Evolutionary conservation across 2,329 filamentous ascomycete genomes (phyloP), one percentile per base, ranked within the genome.

Genomic region (Diplodia corticola): DNA sequence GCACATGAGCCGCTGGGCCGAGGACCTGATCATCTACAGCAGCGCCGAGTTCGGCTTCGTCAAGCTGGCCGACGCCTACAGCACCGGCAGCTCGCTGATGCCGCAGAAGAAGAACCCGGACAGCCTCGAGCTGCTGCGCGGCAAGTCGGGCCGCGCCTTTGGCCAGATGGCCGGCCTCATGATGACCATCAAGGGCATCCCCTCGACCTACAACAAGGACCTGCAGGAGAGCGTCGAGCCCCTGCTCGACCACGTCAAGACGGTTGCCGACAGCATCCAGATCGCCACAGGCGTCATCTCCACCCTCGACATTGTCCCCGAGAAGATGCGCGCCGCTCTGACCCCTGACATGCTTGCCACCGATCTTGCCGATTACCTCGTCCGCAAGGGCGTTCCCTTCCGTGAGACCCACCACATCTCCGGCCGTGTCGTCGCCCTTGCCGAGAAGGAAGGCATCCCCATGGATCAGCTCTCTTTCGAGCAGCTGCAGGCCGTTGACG

Each of bases 161-260:
- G 92, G 92, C 28, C 89, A 92, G 70, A 91, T 94, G 87, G 86
- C 90, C 5, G 91, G 91, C 44, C 80, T 95, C 69, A 92, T 92
- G 85, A 89, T 88, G 80, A 91, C 88, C 44, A 83, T 89, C 77
- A 89, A 90, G 78, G 90, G 90, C 65, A 85, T 95, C 30, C 91
- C 91, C 1, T 90, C 86, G 50, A 92, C 90, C 3, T 96, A 96
- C 83, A 94, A 96, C 83, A 96, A 96, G 80, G 92, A 96, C 77
- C 80, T 96, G n/a, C 92, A 97, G 79, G 92, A 96, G 80, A 89
- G 87, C 67, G 89, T 91, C 68, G 90, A 96, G 82, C 89, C 90
- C n/a, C 87, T 96, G 80, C 86, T 96, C 57, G 91, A 96, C 77
- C 87, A 89, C 76, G 86, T 93, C 78, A 91, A 93, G 84, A 94